Evolutionary conservation across 345 rosid species (phyloP), one percentile per base, ranked within the genome.

Genomic region (Luvunga scandens): DNA sequence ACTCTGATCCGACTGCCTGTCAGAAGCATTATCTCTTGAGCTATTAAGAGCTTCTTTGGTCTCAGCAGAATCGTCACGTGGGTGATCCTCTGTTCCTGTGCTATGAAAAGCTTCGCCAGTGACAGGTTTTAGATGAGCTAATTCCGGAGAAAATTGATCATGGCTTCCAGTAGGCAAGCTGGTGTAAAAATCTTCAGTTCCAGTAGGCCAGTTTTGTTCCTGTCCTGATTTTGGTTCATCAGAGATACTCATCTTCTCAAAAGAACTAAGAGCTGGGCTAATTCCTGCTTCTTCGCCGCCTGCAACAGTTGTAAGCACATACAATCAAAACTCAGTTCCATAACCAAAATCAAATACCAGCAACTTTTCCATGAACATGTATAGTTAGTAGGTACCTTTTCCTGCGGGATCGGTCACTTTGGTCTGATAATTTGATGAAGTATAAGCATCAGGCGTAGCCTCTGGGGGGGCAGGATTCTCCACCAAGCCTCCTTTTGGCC

Each of bases 381-480:
- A 22, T 5, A 14, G 2, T 0, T 34, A 21, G 34, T 22, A 31
- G 55, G 69, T 81, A 86, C 98, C 94, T 59, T 82, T 0, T 27
- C 74, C 79, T 0, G 84, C 81, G 12, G 92, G 89, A 80, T 86
- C 96, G 0, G 84, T 56, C 76, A 80, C 90, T 75, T 93, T 91
- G 28, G 91, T 73, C 81, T 88, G 88, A 78, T 88, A 88, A 80
- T 90, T 93, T 6, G 93, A 77, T 36, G 86, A 84, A 69, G 31
- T 53, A 30, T 50, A 50, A 75, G 78, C 68, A 36, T 53, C 80
- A 21, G 69, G 73, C 22, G 55, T 50, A 62, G 77, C 80, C 34
- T 86, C 81, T 1, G 88, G 93, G 60, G 85, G 90, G 60, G 76
- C 86, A 4, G 89, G 85, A 75, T 92, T 98, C 75, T 91, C 91